Evolutionary conservation across 495 filamentous ascomycete species (phyloP), one percentile per base, ranked within the genome.

Genomic region (Neurospora sp.): DNA sequence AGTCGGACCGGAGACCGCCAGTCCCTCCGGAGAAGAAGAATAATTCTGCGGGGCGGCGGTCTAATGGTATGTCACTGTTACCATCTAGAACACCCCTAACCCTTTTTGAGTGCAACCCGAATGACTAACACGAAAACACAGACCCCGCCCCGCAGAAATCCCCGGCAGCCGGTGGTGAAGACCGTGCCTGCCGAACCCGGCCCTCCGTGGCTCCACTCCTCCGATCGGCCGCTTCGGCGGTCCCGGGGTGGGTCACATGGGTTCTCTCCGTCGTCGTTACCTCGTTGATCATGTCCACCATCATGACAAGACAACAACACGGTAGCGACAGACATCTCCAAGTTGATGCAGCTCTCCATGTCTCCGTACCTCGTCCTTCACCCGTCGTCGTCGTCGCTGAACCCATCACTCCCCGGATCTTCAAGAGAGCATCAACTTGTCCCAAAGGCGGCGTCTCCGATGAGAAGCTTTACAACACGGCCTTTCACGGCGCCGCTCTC

Each of bases 401-500:
- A 27, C 48, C 48, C 20, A 23, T 59, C 0, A 27, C 48, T 0
- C 4, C 48, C 0, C 48, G 20, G 20, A 23, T 59, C 48, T 31
- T 59, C 20, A 59, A 59, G 11, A 59, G 48, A 59, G 48, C 48
- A 59, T 59, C 48, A 27, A 59, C 48, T 27, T 59, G 48, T 59
- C 48, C 73, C 74, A 70, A 69, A 35, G 69, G 37, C 39, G 42
- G 71, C 74, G 44, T 41, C 70, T 37, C 44, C 35, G 88, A 87
- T 73, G 81, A 82, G 31, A 5, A 11, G 48, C 23, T 59, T 14
- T 93, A 92, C 79, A 89, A 93, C 75, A 90, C 87, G 10, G 80
- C 89, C 0, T 81, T 92, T 38, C 92, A 95, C 80, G 89, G 93
- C 62, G 88, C 90, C 77, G 92, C 92, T 11, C 83, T 95, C 23